Evolutionary conservation across 2,329 filamentous ascomycete genomes (phyloP), one percentile per base, ranked within the genome.

Genomic region (Cladorrhinum sp.): DNA sequence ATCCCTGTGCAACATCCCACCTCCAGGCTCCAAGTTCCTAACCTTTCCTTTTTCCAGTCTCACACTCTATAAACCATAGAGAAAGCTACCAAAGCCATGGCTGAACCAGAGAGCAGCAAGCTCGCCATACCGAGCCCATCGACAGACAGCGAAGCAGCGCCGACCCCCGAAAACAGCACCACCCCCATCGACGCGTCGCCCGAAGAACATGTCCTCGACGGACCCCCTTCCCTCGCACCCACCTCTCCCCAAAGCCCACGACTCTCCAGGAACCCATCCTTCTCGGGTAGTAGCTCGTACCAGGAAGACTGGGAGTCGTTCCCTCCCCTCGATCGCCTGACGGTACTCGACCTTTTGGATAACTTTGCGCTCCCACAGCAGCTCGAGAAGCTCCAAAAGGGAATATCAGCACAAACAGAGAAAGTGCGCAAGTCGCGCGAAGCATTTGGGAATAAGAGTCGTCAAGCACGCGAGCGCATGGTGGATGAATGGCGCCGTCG

Each of bases 401-500:
- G 90, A 39, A 82, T 98, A 61, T 88, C 88, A 26, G 85, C 86
- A 4, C 93, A 97, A 75, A 94, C 87, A 2, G 87, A 95, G 68
- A 95, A 91, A 74, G 89, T 98, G 30, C 87, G 88, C 64, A 87
- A 87, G 71, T 94, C 95, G 63, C 86, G 90, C 69, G 89, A 95
- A 73, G 92, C 86, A 62, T 76, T 96, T 64, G 91, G 91, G 73
- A 86, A 86, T 20, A 87, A 84, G 66, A 88, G 92, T 55, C 82
- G 88, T 70, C 85, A 86, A 68, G 93, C 94, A n/a, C 91, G 88
- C 70, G 89, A 96, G 67, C 88, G 90, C 62, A 92, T 98, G 71
- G 89, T 98, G 23, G 93, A 96, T 67, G 91, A 98, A 78, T 96
- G 91, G 92, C 87, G 91, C 61, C 89, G 90, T 58, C 86, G 93